Evolutionary conservation across 495 filamentous ascomycete genomes (phyloP).

Genomic region (Trichoderma reesei): DNA sequence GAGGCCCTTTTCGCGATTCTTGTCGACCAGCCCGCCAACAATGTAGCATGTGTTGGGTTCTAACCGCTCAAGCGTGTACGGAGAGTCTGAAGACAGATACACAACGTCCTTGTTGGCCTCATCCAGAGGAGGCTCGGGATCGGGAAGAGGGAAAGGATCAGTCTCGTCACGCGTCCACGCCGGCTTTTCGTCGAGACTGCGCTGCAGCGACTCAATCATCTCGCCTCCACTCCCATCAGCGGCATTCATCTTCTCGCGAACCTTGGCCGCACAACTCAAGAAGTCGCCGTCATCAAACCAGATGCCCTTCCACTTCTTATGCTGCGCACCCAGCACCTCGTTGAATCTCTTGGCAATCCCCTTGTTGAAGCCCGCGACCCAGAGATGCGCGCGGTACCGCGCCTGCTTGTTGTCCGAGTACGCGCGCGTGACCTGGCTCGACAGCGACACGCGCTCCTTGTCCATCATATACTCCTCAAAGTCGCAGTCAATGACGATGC

Average conservation of each 20-base stretch:
- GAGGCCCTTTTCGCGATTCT: constrained; percentile 87
- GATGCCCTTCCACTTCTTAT: constrained; percentile 72
- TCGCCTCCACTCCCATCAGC: constrained; percentile 32
- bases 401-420: constrained; percentile 79
- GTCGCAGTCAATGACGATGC: constrained; percentile 80
- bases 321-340: constrained; percentile 51
- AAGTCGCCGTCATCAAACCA: constrained; percentile 63
- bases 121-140: constrained; percentile 23
- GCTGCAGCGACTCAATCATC: constrained; percentile 44
- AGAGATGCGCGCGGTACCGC: constrained; percentile 54
- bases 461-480: constrained; percentile 85
- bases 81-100: constrained; percentile 82
- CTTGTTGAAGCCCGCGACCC: constrained; percentile 66
- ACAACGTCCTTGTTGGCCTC: constrained; percentile 46
- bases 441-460: constrained; percentile 72
- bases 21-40: constrained; percentile 89
- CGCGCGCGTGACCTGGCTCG: constrained; percentile 68
- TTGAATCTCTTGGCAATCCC: constrained; percentile 71
- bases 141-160: constrained; percentile 13
- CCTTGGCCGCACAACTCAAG: constrained; percentile 47
- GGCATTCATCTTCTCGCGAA: constrained; percentile 49
- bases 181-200: constrained; percentile 29
- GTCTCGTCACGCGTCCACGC: constrained; percentile 13
- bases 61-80: constrained; percentile 66
- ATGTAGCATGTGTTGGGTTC: constrained; percentile 84